Evolutionary conservation across 257 asterid species (phyloP), one percentile per base, ranked within the genome.

Genomic region (Solanum ossicruentum): DNA sequence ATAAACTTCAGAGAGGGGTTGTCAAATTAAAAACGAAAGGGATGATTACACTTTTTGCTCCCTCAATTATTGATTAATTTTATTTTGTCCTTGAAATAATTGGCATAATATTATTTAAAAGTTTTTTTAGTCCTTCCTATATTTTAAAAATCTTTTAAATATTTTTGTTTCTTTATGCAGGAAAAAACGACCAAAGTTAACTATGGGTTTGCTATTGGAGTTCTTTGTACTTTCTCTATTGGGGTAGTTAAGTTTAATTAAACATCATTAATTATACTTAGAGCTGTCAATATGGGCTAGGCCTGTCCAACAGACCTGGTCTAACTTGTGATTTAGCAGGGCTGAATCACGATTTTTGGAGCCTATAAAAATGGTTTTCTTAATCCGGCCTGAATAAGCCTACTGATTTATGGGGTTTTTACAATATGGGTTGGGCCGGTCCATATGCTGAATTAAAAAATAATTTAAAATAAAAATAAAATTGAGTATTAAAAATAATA

Each of bases 191-290:
- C 97, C 97, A 47, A 92, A 91, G 88, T 77, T 94, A 81, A 93
- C 98, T 4, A 5, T 82, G 57, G 89, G 86, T 73, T 84, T 93
- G 41, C 89, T 94, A 84, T 58, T 93, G 84, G 97, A 93, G 93
- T 88, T 94, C 28, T 91, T 86, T 67, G 82, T 92, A 12, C 94
- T 93, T 6, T 91, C 97, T 21, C 97, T 93, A 52, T 87, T 92
- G 12, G 94, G 95, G 97, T 94, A 90, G 49, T 18, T 88, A 65
- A 39, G 16, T 10, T 12, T 58, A n/a, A 9, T 28, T 36, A 8
- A 12, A 6, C 58, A 65, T 77, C 51, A 7, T 3, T 36, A 17
- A 32, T 65, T n/a, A 13, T n/a, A 52, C 49, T 41, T 2, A 32
- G 3, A 32, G 36, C 36, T 3, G 36, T 32, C 36, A 32, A 32